A percentile compares a stretch with the other conserved stretches of the same genome.
These are phyloP conservation scores for Pythium sukuiense DNA, from an alignment of 352 stramenopile genomes.

Conservation along the genomic window DNA sequence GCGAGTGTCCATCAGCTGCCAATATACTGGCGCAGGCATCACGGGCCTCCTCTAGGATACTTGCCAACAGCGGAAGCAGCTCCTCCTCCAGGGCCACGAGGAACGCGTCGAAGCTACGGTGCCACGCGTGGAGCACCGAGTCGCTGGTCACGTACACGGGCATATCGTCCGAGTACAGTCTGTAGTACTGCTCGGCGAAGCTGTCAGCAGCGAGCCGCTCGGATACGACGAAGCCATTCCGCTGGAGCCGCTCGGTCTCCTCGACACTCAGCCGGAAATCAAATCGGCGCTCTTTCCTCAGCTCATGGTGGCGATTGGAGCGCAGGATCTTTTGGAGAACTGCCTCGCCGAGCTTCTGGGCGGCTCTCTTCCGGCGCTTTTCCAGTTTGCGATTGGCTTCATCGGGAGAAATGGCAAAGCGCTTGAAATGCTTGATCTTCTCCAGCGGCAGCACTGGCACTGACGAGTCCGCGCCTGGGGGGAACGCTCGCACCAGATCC, in stretches of 20 bases:
- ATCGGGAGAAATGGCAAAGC: constrained; percentile 15
- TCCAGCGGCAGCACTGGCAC: not conserved
- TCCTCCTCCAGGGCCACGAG: constrained; percentile 23
- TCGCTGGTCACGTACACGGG: constrained; percentile 34
- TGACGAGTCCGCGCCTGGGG: not conserved
- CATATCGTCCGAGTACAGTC: constrained; percentile 33
- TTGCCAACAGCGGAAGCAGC: constrained; percentile 18
- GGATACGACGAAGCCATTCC: constrained; percentile 25
- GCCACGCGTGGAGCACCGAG: constrained; percentile 37
- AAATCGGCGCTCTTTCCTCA: constrained; percentile 21
- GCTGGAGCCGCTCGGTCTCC: constrained; percentile 17
- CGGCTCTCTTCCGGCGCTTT: not conserved
- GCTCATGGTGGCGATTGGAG: constrained; percentile 16
- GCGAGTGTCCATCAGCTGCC: not conserved
- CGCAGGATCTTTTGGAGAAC: constrained; percentile 16
- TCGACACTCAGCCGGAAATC: constrained; percentile 26
- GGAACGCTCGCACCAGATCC: constrained; percentile 13
- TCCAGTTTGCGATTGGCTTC: constrained; percentile 18
- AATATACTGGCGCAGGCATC: not conserved
- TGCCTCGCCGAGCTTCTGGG: constrained; percentile 6
- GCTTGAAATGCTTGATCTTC: constrained; percentile 17
- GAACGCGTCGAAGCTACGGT: constrained; percentile 36
- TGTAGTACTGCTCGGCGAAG: constrained; percentile 34
- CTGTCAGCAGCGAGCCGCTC: constrained; percentile 22
- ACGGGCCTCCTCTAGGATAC: not conserved